phyloP scores from a whole-genome alignment of 371 early-diverging fungal genomes.

The Mortierella sp. region DNA sequence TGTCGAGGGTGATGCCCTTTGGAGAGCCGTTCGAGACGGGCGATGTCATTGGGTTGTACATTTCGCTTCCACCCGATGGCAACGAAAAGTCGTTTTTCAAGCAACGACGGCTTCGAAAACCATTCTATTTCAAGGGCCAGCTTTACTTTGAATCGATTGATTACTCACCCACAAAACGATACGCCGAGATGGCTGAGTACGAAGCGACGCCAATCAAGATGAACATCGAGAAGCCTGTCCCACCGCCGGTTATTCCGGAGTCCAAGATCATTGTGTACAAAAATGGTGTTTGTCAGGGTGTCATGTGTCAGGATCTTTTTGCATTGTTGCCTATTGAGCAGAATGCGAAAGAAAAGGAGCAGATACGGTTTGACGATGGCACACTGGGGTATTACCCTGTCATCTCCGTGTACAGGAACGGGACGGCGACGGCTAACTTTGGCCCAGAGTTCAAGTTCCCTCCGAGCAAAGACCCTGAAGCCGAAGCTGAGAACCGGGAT shows the following conservation, averaged over 20 bases:
- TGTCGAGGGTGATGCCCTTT: conserved; percentile 65
- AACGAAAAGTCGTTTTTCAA: conserved; percentile 58
- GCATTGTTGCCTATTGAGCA: conserved; percentile 63
- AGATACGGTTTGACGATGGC: conserved; percentile 73
- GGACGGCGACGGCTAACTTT: conserved; percentile 73
- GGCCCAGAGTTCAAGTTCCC: conserved; percentile 75
- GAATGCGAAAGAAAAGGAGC: conserved; percentile 59
- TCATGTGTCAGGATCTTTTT: conserved; percentile 69
- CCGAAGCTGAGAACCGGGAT: conserved; percentile 37
- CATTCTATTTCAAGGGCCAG: conserved; percentile 72
- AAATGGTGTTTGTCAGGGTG: conserved; percentile 74
- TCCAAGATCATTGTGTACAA: conserved; percentile 75
- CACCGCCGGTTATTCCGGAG: conserved; percentile 47
- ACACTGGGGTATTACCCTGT: conserved; percentile 78
- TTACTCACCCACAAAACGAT: conserved; percentile 67
- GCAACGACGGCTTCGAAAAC: conserved; percentile 64
- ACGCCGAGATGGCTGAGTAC: conserved; percentile 60
- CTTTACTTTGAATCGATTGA: conserved; percentile 77
- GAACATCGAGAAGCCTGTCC: conserved; percentile 25
- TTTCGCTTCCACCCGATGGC: conserved; percentile 65
- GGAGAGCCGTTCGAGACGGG: conserved; percentile 74
- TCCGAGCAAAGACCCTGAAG: conserved; percentile 59
- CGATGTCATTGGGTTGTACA: conserved; percentile 76
- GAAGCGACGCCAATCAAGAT: conserved; percentile 50
- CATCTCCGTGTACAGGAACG: conserved; percentile 74